Base-by-base conservation (phyloP, 2,329 filamentous ascomycete species). In the Colletotrichum limetticola region DNA sequence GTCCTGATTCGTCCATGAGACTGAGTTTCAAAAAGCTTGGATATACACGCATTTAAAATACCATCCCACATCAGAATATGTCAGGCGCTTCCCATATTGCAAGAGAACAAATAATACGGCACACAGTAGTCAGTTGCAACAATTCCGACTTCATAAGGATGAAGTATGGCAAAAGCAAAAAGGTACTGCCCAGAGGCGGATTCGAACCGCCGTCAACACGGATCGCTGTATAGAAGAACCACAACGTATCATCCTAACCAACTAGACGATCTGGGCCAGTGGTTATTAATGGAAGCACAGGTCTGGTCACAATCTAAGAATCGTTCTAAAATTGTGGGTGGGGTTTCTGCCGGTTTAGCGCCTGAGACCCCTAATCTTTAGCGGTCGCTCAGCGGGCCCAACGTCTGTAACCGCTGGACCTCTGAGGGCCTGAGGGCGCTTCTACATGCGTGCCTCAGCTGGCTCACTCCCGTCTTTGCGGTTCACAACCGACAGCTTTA, bases 1-100 rank as follows among this genome's bases (percentile, higher is more conserved):
- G 84, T 90, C 7, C 80, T 85, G 53, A 35, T 68, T 46, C 57
- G 42, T 16, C 26, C 16, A 11, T 63, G 42, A 61, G 4, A 24
- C 9, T 4, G 16, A 32, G 12, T 14, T 59, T 19, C 11, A 28
- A 28, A 11, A 26, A 19, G 9, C 24, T 6, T 53, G 28, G 57
- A 66, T 53, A 66, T 35, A 60, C 30, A 42, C 3, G 42, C 19
- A 11, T 42, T 28, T 9, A 26, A 3, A 24, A 19, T 7, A 24
- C 5, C 16, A 22, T 22, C 2, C 46, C n/a, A 35, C 26, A 30
- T 24, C 19, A 24, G 6, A 12, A 9, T 14, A 37, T 24, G 22
- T 16, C 12, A 4, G 14, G 3, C 19, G 42, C 42, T 49, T 49
- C 6, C 16, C 6, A 46, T 7, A 30, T 30, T 9, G 14, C 14